Base-by-base conservation (phyloP, 2,329 filamentous ascomycete genomes). In the Ceratocystis eucalypticola region DNA sequence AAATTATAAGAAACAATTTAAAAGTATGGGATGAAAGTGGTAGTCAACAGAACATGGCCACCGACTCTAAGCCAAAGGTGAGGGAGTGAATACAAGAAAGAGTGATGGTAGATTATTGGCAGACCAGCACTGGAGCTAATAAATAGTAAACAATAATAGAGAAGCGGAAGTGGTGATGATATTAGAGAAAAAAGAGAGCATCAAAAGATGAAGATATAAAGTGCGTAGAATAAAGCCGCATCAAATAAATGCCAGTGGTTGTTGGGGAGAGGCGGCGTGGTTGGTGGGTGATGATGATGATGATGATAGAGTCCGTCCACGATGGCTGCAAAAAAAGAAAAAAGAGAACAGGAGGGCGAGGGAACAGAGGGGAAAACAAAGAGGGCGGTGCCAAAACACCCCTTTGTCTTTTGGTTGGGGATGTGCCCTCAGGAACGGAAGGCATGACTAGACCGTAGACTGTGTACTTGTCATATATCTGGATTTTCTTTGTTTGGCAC, bases 141-240 rank as follows among this genome's bases (percentile, higher is more conserved):
- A n/a, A 63, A 48, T 22, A 62, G 61, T 63, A 63, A 63, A 33
- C 15, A 50, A 63, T 63, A 63, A 48, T 63, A n/a, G 61, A 63
- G 44, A 63, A 50, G 28, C 53, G 28, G 53, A 57, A 57, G 22
- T 57, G 53, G 15, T 57, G 53, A 57, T 25, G 30, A 57, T 57
- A 57, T 57, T 57, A 57, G 25, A 57, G 53, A 57, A 57, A 3
- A 57, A 33, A 30, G 53, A 57, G 28, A 63, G 61, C 61, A 50
- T 63, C n/a, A 22, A 28, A 30, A 53, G 37, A 55, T 37, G 46
- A 33, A 57, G 48, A 64, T 37, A 64, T 15, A 64, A 57, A 57
- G 8, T 33, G 53, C 3, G 28, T 22, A 25, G 17, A 33, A 53
- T 37, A 50, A 44, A 57, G 50, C 55, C 46, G 50, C 30, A 37